Evolutionary conservation across 352 stramenopile species (phyloP), one percentile per base, ranked within the genome.

Genomic region (Pythium phragmitis): DNA sequence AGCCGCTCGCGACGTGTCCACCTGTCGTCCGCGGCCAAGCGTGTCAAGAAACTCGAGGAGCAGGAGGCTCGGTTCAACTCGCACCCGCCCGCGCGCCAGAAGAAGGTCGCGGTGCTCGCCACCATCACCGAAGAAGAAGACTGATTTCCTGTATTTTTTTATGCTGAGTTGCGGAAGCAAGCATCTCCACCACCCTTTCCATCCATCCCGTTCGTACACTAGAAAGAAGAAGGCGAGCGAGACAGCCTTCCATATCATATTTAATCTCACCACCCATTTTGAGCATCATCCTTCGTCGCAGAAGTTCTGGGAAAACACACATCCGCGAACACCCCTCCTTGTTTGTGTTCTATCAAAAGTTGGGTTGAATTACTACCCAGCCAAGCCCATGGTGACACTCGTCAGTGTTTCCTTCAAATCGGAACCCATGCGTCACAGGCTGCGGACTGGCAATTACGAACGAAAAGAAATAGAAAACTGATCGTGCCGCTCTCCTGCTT

Each of bases 31-130:
- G 85, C 82, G 11, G 85, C 85, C 48, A 93, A 93, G 76, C 85
- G 85, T 50, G 79, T 91, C 11, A 91, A 93, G 69, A 87, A 77
- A 55, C 76, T 91, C n/a, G 85, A 93, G 54, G 85, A 93, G 51
- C 74, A 88, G 43, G 85, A 93, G 60, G 84, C 84, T 14, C 79
- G 82, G 17, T 91, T 91, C 58, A 77, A 57, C 64, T 77, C 57
- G 51, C 69, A 52, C 56, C 76, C 63, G 2, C 54, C 52, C 43
- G 51, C 52, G 59, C 67, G 42, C 50, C 68, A 72, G 33, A 82
- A 79, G 63, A 80, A 76, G 37, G 52, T 75, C 19, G 69, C 69
- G 19, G 57, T 70, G 33, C 73, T 90, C 16, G 19, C 50, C 2
- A 70, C 75, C 49, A 64, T 74, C 21, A 62, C 85, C 60, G 79